Conservation (phyloP, 2,329 filamentous ascomycete genomes). For the Penicillium polonicum region DNA sequence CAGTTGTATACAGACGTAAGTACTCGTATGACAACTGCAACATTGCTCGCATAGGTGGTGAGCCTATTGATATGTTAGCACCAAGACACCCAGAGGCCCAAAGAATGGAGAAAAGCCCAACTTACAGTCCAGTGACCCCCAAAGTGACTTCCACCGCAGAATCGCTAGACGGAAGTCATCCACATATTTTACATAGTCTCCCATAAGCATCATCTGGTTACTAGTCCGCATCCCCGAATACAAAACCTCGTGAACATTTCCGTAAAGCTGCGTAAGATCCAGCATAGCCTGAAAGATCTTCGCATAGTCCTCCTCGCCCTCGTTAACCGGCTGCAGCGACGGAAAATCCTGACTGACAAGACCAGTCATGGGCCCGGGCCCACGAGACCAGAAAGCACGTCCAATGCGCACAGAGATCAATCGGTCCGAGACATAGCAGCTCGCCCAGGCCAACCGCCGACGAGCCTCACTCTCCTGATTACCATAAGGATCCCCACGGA, state of each 20-base stretch:
- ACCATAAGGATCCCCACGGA: slow-evolving; percentile 60
- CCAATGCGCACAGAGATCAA: slow-evolving; percentile 70
- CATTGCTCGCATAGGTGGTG: slow-evolving; percentile 64
- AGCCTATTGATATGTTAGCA: slow-evolving; percentile 46
- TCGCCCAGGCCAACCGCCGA: slow-evolving; percentile 67
- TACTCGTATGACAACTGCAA: slow-evolving; percentile 71
- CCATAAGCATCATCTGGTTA: slow-evolving; percentile 67
- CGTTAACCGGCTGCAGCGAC: slow-evolving; percentile 58
- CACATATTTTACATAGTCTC: slow-evolving; percentile 72
- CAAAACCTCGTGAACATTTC: slow-evolving; percentile 70
- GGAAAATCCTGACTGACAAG: slow-evolving; percentile 67
- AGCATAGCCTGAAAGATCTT: slow-evolving; percentile 69
- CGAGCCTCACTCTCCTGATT: slow-evolving; percentile 61
- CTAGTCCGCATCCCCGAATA: slow-evolving; percentile 70
- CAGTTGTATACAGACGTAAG: slow-evolving; percentile 69
- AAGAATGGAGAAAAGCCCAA: background rate
- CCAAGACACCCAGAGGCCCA: background rate
- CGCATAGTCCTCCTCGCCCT: slow-evolving; percentile 65
- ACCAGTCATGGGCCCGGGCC: slow-evolving; percentile 65
- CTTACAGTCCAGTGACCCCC: slow-evolving; percentile 65
- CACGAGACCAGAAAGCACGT: slow-evolving; percentile 71
- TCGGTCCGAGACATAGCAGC: slow-evolving; percentile 66
- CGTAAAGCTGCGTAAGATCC: slow-evolving; percentile 69
- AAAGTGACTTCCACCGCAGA: slow-evolving; percentile 68
- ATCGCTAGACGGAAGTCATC: slow-evolving; percentile 70